Base-by-base conservation (phyloP, 768 basidiomycete species). In the Punctularia strigosozonata region DNA sequence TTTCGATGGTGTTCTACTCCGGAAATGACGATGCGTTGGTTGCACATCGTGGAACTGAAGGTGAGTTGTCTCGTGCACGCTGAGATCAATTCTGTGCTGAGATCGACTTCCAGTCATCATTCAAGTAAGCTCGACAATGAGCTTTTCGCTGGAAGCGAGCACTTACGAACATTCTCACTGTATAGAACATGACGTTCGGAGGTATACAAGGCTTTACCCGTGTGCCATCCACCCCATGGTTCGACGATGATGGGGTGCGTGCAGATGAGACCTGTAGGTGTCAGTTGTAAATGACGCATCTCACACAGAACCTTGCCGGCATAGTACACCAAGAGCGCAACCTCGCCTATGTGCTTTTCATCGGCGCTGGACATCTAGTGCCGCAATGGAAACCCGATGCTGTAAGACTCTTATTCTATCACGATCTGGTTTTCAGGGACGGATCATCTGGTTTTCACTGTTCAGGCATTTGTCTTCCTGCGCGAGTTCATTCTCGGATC, bases 151-250 rank as follows among this genome's bases (percentile, higher is more conserved):
- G 10, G 28, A 30, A 15, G 28, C 15, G 18, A 6, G 24, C 28
- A 10, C 28, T 15, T 30, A 30, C 28, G 10, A 15, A 30, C 28
- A 10, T 10, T 30, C 28, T 10, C 15, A n/a, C n/a, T n/a, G n/a
- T 30, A 15, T 37, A 83, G 77, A 86, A 86, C 48, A 82, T 80
- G 18, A 83, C 83, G 1, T 86, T 84, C 46, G 80, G 80, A 19
- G 82, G 80, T 5, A 75, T 76, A 30, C 78, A 74, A 55, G 83
- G 83, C 4, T 86, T 86, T 53, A 75, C 77, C 3, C 64, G 71
- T 31, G 65, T 68, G 41, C 83, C 83, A 0, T 68, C 74, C 3
- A 84, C 83, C 0, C 69, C 75, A 0, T 85, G 80, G 79, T 60
- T 56, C 39, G 72, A 75, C 36, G 76, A 80, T 38, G 50, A 55